Evolutionary conservation across 2,329 filamentous ascomycete species (phyloP), one percentile per base, ranked within the genome.

Genomic region (Fonsecaea monophora): DNA sequence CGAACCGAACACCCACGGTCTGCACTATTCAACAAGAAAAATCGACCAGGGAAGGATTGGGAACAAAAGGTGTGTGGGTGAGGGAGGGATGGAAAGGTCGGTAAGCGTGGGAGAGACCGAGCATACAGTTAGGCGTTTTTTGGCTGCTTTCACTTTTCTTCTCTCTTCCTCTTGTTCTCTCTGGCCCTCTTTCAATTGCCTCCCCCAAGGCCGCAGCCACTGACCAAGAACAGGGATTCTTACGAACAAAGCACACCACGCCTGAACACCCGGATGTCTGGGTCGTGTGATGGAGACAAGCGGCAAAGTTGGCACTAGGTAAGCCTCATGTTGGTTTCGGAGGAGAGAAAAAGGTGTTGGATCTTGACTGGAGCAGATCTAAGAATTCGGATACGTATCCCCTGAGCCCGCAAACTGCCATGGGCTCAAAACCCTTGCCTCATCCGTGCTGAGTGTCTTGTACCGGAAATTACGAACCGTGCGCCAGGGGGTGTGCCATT

Each of bases 251-350:
- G 45, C 18, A 50, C 21, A 12, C 18, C 13, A 42, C 40, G 18
- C 40, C 40, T 42, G 40, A 3, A 15, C 45, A 50, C 8, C 45
- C 15, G 45, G 18, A 12, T 50, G 18, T 21, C 45, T 50, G 18
- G 45, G 45, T 50, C 45, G 45, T 50, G 45, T 50, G 45, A 50
- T 50, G 9, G 45, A 50, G 45, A 50, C 45, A 25, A 25, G 45
- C 21, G 45, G 21, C 18, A 50, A 18, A 21, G 45, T 25, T 25
- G 45, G 18, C 21, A 50, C 45, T 50, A 50, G 45, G 45, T 50
- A 50, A 50, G 45, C 45, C 45, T 50, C 45, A 50, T 50, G 45
- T 50, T 50, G 25, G 45, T 50, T 50, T 50, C 45, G 45, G 45
- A 18, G 45, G 37, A 38, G 37, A 25, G 25, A 3, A 42, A 3